Evolutionary conservation across 805 yeast genomes (phyloP), one percentile per base, ranked within the genome.

Genomic region (Suhomyces vadensis): DNA sequence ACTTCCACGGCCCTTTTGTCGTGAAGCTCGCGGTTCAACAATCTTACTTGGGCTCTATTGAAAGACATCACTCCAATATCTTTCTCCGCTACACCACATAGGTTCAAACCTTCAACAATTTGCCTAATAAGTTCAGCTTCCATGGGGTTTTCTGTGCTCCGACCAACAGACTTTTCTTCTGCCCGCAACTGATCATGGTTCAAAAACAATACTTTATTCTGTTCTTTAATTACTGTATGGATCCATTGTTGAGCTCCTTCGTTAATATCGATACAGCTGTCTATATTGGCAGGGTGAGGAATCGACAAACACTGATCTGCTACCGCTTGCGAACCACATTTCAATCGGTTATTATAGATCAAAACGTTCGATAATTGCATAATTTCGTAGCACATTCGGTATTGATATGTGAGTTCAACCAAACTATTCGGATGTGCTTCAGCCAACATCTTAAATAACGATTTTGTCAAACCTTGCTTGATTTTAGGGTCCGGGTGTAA

Each of bases 321-420:
- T 9, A 91, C 91, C 10, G 52, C 56, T 1, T 69, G 71, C 6
- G 75, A 73, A 0, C 96, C 98, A 67, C 97, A 89, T 49, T 79
- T 81, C 43, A 94, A 72, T 46, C 82, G 66, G 6, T 89, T 87
- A 6, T 82, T 75, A 57, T 94, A 94, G 10, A 92, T 81, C 47
- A 94, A 74, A 16, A 75, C 77, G 59, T 92, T 94, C 0, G 96
- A 85, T 17, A 94, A 65, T 16, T 78, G 64, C 95, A 90, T 88
- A 37, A 94, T 85, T 44, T 92, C 98, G 25, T 75, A 70, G 62
- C 95, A 84, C 99, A 94, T 94, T 49, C 99, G 73, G 61, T 94
- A 94, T 62, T 94, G 99, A 49, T 81, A 77, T 0, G 87, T 79
- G 35, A 94, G 70, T 48, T 85, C 91, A 4, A 78, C 83, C n/a